Conservation (phyloP, 2,329 filamentous ascomycete genomes). For the Lasiodiplodia theobromae region DNA sequence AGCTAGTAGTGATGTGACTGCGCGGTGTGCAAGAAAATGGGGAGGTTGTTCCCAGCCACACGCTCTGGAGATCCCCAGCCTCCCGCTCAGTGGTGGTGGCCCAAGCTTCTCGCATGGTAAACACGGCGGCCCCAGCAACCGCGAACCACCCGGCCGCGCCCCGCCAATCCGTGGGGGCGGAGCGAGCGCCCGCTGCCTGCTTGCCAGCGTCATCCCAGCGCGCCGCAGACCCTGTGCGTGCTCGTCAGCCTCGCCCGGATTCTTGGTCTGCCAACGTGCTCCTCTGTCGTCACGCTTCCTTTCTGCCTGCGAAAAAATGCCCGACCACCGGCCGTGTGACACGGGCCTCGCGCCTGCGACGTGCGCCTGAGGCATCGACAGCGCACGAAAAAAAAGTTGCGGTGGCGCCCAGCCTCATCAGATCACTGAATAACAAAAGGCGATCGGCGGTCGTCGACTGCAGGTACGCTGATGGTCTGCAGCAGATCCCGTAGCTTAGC, state of each 20-base stretch:
- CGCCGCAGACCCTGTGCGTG: neutral
- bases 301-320: neutral
- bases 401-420: slow-evolving; percentile 3
- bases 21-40: slow-evolving; percentile 25
- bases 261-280: neutral
- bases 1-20: slow-evolving; percentile 25
- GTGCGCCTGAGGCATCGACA: neutral
- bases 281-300: slow-evolving; percentile 1
- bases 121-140: slow-evolving; percentile 27
- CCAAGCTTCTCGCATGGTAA: slow-evolving; percentile 8
- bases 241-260: neutral
- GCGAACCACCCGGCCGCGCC: neutral
- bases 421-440: neutral
- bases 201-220: slow-evolving; percentile 18
- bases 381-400: neutral
- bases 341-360: neutral
- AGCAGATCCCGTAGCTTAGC: neutral
- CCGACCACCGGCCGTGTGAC: neutral
- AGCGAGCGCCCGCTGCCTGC: neutral
- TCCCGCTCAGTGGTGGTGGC: neutral
- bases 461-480: neutral
- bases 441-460: neutral
- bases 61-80: slow-evolving; percentile 18
- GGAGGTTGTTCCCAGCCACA: slow-evolving; percentile 28
- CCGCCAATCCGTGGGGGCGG: slow-evolving; percentile 23